phyloP scores from a whole-genome alignment of 371 early-diverging fungal species.

The Mucor sp. region DNA sequence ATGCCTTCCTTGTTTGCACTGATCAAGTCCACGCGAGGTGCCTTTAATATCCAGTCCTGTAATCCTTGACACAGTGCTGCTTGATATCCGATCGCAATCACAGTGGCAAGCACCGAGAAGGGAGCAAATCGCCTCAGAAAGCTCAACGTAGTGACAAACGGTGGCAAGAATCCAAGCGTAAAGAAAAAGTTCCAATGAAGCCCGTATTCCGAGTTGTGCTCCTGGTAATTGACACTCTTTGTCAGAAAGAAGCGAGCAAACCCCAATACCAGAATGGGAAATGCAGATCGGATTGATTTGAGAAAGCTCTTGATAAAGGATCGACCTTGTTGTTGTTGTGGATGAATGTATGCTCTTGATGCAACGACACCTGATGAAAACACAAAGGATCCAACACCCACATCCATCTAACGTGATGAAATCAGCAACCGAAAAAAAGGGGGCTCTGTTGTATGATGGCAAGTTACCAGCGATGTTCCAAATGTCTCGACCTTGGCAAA shows the following conservation, averaged over 20 bases:
- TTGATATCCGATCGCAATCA: constrained; percentile 67
- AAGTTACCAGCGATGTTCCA: constrained; percentile 83
- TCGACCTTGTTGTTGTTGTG: neutral
- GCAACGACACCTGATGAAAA: constrained; percentile 82
- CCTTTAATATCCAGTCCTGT: constrained; percentile 76
- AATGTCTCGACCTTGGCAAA: constrained; percentile 94
- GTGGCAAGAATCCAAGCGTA: constrained; percentile 86
- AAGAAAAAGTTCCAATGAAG: constrained; percentile 99
- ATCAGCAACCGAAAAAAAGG: neutral
- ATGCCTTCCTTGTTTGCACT: constrained; percentile 93
- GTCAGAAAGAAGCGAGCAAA: constrained; percentile 68
- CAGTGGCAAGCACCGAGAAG: constrained; percentile 50
- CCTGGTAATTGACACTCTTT: constrained; percentile 87
- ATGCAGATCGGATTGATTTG: constrained; percentile 39
- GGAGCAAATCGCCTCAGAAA: constrained; percentile 35
- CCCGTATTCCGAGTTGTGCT: constrained; percentile 95
- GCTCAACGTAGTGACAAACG: constrained; percentile 65
- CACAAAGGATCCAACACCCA: constrained; percentile 84
- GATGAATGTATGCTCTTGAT: constrained; percentile 50
- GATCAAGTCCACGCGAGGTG: constrained; percentile 77
- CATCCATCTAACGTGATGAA: constrained; percentile 73
- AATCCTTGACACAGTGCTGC: constrained; percentile 55
- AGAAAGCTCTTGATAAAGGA: constrained; percentile 25
- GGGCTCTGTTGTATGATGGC: neutral
- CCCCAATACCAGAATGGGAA: constrained; percentile 80